A percentile compares a stretch with the other conserved stretches of the same genome.
These are phyloP conservation scores for Fonsecaea erecta DNA, from an alignment of 2,329 filamentous ascomycete species.

Conservation along the genomic window DNA sequence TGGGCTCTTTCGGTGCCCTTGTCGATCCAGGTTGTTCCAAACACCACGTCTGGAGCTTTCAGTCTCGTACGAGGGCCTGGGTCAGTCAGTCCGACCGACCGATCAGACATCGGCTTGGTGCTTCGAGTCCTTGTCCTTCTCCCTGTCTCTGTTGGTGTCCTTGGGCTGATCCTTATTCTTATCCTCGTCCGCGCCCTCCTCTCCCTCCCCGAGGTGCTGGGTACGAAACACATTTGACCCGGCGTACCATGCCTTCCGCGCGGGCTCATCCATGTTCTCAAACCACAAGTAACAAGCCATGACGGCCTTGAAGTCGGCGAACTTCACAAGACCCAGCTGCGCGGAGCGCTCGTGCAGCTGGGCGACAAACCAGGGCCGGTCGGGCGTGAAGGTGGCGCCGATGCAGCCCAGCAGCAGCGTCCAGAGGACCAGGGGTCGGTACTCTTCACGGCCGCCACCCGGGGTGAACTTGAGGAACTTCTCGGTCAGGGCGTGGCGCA, in stretches of 20 bases:
- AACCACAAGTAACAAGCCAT: slow-evolving; percentile 3
- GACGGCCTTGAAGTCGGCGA: neutral
- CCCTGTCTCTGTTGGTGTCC: too few species aligned
- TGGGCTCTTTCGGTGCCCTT: neutral
- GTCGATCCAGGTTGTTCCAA: neutral
- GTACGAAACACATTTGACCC: neutral
- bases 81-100: neutral
- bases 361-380: slow-evolving; percentile 8
- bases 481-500: neutral
- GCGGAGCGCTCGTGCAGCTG: slow-evolving; percentile 5
- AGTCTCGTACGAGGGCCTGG: neutral
- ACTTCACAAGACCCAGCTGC: neutral
- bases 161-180: neutral
- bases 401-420: slow-evolving; percentile 10
- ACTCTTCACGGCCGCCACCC: neutral
- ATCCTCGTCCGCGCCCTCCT: neutral
- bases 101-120: neutral
- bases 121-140: neutral
- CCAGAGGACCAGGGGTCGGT: slow-evolving; percentile 3
- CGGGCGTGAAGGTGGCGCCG: slow-evolving; percentile 4
- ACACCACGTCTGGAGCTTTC: neutral
- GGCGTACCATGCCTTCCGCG: neutral
- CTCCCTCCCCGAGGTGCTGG: too few species aligned
- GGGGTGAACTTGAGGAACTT: neutral
- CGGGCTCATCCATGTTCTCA: neutral